Evolutionary conservation across 106 monocot genomes (phyloP), one percentile per base, ranked within the genome.

Genomic region (Dendrobium officinale): DNA sequence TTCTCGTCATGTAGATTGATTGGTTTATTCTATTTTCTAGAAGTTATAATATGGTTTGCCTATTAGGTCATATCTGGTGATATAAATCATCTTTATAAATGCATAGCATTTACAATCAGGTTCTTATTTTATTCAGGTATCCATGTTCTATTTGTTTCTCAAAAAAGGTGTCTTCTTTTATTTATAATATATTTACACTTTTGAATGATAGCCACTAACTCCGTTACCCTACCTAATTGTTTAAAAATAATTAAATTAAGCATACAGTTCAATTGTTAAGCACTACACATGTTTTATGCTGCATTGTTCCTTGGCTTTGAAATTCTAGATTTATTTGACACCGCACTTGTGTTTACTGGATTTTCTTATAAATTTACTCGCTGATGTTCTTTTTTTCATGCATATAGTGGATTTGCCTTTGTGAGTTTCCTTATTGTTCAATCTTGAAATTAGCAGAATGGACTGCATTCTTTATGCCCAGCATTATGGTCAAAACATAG

Each of bases 401-500:
- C 74, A 19, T 44, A 44, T 74, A 22, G 1, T 37, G 70, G 16
- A 70, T 8, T 70, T 70, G 18, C 43, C 13, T 37, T 70, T 74
- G 74, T n/a, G 19, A 18, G 74, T n/a, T 74, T 76, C 24, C 47
- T 49, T 26, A 45, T 24, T 48, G 19, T 76, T 13, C 76, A 26
- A 75, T 42, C 15, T 78, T 78, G 73, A 47, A 45, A 81, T 48
- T 82, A 82, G 78, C 86, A 98, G 98, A 95, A 98, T 87, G 98
- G 98, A 77, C 77, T 98, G 83, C 98, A 98, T 88, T 98, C 98
- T 16, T 85, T 98, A 33, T 98, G 98, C 82, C 98, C 98, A 7
- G 98, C 98, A 72, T 47, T 98, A 41, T 98, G 98, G 98, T 98
- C 98, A 54, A 98, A 95, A 72, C 98, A 98, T 79, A 95, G 98